These are phyloP conservation scores for Lepidium campestre DNA, from an alignment of 441 rosid species.

Conservation along the genomic window DNA sequence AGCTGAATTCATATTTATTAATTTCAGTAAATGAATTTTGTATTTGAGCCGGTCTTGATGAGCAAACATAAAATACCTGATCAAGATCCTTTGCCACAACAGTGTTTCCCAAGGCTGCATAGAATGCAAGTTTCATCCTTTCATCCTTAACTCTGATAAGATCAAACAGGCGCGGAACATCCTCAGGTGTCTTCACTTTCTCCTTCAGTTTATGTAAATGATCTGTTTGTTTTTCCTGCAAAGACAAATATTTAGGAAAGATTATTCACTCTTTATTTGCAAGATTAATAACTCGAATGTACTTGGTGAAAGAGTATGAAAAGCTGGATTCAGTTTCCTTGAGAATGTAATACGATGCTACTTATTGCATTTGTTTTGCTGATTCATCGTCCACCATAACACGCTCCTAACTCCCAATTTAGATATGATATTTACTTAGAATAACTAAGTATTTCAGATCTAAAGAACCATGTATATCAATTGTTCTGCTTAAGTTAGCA, in stretches of 20 bases:
- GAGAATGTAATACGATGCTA: background rate
- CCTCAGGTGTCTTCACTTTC: conserved; percentile 73
- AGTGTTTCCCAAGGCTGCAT: conserved; percentile 79
- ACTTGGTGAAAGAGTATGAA: background rate
- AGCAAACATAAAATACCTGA: conserved; percentile 48
- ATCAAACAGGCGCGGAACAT: conserved; percentile 90
- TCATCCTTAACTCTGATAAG: conserved; percentile 80
- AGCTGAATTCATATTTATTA: background rate
- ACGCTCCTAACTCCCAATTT: background rate
- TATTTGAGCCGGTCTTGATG: background rate
- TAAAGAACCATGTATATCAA: background rate
- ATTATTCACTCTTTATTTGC: conserved; percentile 9
- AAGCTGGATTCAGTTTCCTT: background rate
- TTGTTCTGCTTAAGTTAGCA: background rate
- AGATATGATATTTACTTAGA: background rate
- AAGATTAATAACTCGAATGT: background rate
- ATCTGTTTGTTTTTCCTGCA: conserved; percentile 83
- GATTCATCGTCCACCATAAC: background rate
- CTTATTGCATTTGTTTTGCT: background rate
- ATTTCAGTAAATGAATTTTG: background rate
- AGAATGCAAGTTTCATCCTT: conserved; percentile 90
- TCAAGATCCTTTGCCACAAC: conserved; percentile 85
- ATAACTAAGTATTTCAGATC: background rate
- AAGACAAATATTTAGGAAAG: conserved; percentile 6
- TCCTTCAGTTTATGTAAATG: conserved; percentile 54